Evolutionary conservation across 2,329 filamentous ascomycete genomes (phyloP).

Genomic region (Venturiaceae sp.): DNA sequence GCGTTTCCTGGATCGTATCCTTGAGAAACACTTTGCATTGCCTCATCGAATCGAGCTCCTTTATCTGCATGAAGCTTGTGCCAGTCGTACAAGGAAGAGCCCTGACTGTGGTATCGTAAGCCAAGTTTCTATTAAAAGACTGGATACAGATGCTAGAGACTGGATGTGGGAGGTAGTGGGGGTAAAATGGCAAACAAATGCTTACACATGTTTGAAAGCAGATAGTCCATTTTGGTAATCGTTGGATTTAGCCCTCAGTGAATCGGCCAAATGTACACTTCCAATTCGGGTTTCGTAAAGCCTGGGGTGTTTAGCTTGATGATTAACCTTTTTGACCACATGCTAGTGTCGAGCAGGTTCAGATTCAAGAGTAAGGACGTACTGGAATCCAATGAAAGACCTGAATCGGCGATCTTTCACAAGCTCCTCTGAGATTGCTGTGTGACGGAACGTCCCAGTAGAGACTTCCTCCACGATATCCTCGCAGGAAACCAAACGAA

Average conservation of each 20-base stretch:
- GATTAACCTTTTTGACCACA: not conserved
- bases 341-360: too few relatives aligned
- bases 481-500: slow-evolving; percentile 9
- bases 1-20: slow-evolving; percentile 12
- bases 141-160: too few relatives aligned
- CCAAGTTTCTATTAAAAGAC: not conserved
- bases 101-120: slow-evolving; percentile 9
- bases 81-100: slow-evolving; percentile 13
- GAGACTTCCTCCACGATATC: slow-evolving; percentile 8
- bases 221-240: slow-evolving; percentile 6
- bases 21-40: slow-evolving; percentile 12
- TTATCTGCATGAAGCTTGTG: slow-evolving; percentile 12
- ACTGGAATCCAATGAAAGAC: slow-evolving; percentile 11
- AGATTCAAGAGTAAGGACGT: not conserved
- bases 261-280: slow-evolving; percentile 11
- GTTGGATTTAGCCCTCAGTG: slow-evolving; percentile 9
- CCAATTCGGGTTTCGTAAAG: slow-evolving; percentile 12
- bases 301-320: not conserved
- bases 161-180: too few relatives aligned
- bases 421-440: slow-evolving; percentile 11
- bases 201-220: slow-evolving; percentile 7
- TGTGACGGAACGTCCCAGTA: slow-evolving; percentile 10
- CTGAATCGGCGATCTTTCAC: slow-evolving; percentile 10
- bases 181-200: too few relatives aligned
- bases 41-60: slow-evolving; percentile 9